Evolutionary conservation across 495 filamentous ascomycete species (phyloP), one percentile per base, ranked within the genome.

Genomic region (Penicillium chermesinum): DNA sequence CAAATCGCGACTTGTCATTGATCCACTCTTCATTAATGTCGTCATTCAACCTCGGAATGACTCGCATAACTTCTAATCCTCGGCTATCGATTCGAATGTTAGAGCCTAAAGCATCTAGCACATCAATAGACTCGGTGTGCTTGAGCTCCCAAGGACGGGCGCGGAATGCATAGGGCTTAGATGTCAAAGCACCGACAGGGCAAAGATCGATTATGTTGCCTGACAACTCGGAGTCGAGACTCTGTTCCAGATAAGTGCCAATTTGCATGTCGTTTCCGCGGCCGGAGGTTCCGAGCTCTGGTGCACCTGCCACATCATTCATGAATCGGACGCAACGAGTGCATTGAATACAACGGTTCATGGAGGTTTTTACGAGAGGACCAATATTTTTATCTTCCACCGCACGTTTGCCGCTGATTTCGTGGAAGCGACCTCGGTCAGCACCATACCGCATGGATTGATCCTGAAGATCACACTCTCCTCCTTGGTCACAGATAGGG

Each of bases 11-110:
- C 75, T 98, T 98, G 74, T 98, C 93, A 62, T 96, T 91, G 62
- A 98, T 96, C 93, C 93, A 98, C 70, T 97, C 93, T 70, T 98
- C 93, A 66, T 98, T 98, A 50, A 98, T 80, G 62, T 97, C 90
- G 56, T 98, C 93, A 63, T 97, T 98, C 41, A 97, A 78, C 55
- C 93, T 79, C 13, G 93, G 93, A 14, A 95, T 60, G 45, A 98
- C 77, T 44, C 94, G 82, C 93, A 97, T 96, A 32, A 98, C 90
- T 68, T 96, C 89, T 57, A 96, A 67, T n/a, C 93, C 93, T 54
- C 93, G 79, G 35, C 88, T 82, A 66, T 98, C 93, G 4, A 97
- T 83, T 27, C 94, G 79, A 56, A 98, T 93, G 63, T 91, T 93
- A 19, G 93, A 97, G 44, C 93, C 93, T 39, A 98, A 72, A 13